phyloP scores from a whole-genome alignment of 495 filamentous ascomycete genomes.

The Tetracladium setigerum region DNA sequence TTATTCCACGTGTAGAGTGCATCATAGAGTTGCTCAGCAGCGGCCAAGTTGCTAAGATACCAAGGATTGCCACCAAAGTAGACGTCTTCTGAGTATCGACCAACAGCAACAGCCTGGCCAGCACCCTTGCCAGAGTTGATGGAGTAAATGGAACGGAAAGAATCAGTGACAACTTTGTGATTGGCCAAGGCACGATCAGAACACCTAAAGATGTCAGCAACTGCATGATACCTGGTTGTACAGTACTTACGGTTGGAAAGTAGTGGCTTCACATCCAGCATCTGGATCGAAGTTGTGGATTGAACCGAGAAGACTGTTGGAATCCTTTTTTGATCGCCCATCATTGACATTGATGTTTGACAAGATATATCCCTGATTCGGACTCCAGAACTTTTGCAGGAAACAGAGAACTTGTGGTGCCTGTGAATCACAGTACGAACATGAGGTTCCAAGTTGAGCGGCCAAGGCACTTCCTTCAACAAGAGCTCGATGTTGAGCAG shows the following conservation, averaged over 20 bases:
- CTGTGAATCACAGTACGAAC: conserved; percentile 33
- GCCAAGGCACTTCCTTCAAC: conserved; percentile 23
- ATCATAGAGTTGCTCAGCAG: conserved; percentile 54
- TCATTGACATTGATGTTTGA: conserved; percentile 33
- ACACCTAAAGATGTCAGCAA: conserved; percentile 9
- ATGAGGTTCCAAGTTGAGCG: conserved; percentile 24
- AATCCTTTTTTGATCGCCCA: conserved; percentile 37
- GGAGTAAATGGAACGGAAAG: conserved; percentile 36
- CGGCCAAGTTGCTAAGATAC: conserved; percentile 41
- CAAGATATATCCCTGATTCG: conserved; percentile 33
- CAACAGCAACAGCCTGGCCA: conserved; percentile 46
- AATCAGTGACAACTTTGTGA: conserved; percentile 41
- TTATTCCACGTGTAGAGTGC: conserved; percentile 48
- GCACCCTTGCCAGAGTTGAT: conserved; percentile 36
- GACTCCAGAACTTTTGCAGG: conserved; percentile 36
- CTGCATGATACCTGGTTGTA: conserved; percentile 13
- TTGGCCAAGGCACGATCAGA: conserved; percentile 36
- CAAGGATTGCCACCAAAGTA: conserved; percentile 44
- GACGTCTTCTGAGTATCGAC: conserved; percentile 53
- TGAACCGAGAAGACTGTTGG: conserved; percentile 37
- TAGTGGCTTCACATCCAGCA: conserved; percentile 38
- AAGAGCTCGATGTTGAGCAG: conserved; percentile 41
- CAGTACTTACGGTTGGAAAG: conserved; percentile 38
- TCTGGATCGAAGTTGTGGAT: conserved; percentile 40
- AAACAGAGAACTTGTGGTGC: conserved; percentile 45